These are phyloP conservation scores for Rutstroemia sp. DNA, from an alignment of 2,329 filamentous ascomycete species.

Conservation along the genomic window DNA sequence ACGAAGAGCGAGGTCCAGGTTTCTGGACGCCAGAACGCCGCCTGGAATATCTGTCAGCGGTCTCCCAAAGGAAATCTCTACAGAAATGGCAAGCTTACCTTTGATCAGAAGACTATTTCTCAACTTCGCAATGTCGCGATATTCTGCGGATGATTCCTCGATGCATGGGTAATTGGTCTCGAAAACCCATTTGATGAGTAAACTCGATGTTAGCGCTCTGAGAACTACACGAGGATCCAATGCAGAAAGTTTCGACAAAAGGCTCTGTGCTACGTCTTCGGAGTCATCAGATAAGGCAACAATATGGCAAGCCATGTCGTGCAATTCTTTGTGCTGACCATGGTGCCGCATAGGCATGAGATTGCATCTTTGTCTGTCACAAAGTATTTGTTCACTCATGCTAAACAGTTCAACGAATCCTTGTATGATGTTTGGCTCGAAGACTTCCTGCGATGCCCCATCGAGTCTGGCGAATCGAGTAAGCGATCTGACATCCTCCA, in stretches of 20 bases:
- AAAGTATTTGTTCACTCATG: not conserved
- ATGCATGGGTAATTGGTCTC: slow-evolving; percentile 10
- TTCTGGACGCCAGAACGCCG: slow-evolving; percentile 7
- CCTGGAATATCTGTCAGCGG: slow-evolving; percentile 3
- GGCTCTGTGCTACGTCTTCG: not conserved
- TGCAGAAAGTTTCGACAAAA: not conserved
- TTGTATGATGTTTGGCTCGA: not conserved
- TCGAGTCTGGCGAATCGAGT: not conserved
- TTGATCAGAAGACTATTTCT: not conserved
- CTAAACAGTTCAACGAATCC: not conserved
- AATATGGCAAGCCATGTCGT: not conserved
- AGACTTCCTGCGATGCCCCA: not conserved
- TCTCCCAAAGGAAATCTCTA: too few species aligned
- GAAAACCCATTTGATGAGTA: slow-evolving; percentile 10
- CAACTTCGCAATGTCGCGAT: not conserved
- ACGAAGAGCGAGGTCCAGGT: slow-evolving; percentile 10
- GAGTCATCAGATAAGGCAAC: not conserved
- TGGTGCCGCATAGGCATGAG: not conserved
- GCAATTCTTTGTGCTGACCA: not conserved
- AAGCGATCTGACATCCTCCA: not conserved
- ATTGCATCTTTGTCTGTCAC: not conserved
- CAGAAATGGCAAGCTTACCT: not conserved
- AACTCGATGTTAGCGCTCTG: slow-evolving; percentile 2
- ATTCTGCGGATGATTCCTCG: not conserved
- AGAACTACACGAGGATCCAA: not conserved